Evolutionary conservation across 768 basidiomycete species (phyloP), one percentile per base, ranked within the genome.

Genomic region (Hortiboletus campestris): DNA sequence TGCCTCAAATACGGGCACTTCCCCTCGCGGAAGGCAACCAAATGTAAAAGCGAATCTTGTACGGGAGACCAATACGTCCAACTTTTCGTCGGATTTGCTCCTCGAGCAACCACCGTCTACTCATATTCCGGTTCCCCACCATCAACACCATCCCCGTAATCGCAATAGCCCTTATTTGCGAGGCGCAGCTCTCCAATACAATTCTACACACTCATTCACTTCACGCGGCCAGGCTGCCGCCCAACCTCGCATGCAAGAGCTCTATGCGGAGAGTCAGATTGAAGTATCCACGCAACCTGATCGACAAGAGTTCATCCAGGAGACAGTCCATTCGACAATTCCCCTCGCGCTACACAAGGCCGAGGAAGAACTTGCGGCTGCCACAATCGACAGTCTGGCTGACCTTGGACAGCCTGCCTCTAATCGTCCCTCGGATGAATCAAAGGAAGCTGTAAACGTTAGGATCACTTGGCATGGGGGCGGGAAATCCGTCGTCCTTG

Each of bases 381-480:
- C 34, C 12, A 58, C 55, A 3, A 54, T 46, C 40, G 32, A 63
- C 32, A 35, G 29, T 49, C 53, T 55, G 19, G 52, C 46, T 2
- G 66, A 71, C 35, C 58, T 55, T 20, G 67, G 66, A 8, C 68
- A 64, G 14, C 55, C 62, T 36, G 35, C 49, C 13, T 42, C 59
- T 16, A 62, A 43, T 49, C 72, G 59, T 22, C 49, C 52, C 29
- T 59, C 66, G 20, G 70, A 71, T 19, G 70, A 71, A 9, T 1
- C 43, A 48, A 72, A 51, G 46, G 71, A 78, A 57, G 61, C 63
- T 5, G 63, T 76, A 25, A 65, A 66, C 6, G 77, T 84, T 42
- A 83, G 75, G 63, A 84, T 91, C 53, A 75, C 76, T 7, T 91
- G 89, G 89, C 74, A 71, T 45, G 86, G 84, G 20, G 82, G 81